Evolutionary conservation across 2,329 filamentous ascomycete species (phyloP).

Genomic region (Biscogniauxia mediterranea): DNA sequence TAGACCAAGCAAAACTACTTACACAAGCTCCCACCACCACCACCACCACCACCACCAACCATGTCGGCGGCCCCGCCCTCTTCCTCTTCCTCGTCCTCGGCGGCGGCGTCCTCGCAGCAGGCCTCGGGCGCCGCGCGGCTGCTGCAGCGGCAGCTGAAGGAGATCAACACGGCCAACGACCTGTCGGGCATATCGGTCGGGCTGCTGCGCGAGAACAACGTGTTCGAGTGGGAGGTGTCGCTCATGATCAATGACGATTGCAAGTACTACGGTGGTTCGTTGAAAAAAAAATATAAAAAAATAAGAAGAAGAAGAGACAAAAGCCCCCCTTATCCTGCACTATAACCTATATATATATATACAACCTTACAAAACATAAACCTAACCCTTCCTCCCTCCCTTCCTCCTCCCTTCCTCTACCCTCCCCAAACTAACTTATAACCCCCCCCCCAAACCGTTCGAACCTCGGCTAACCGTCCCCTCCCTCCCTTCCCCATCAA

Average conservation of each 20-base stretch:
- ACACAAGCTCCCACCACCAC: no score
- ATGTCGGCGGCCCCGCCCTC: slow-evolving; percentile 34
- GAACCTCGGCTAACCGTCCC: neutral
- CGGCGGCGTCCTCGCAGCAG: slow-evolving; percentile 43
- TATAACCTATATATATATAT: no score
- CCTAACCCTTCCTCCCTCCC: neutral
- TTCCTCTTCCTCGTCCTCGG: slow-evolving; percentile 41
- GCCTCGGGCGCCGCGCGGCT: slow-evolving; percentile 65
- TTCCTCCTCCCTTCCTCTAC: neutral
- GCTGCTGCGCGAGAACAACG: slow-evolving; percentile 77
- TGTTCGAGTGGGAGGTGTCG: slow-evolving; percentile 99
- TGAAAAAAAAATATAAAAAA: neutral
- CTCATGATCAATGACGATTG: slow-evolving; percentile 96
- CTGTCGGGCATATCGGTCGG: slow-evolving; percentile 94
- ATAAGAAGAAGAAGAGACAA: no score
- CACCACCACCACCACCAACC: neutral
- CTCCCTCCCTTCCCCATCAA: neutral
- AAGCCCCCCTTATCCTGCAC: no score
- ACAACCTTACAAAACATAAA: neutral
- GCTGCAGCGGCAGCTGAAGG: slow-evolving; percentile 82
- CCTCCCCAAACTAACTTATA: no score
- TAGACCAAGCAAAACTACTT: no score
- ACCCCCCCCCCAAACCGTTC: neutral
- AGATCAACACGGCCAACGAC: slow-evolving; percentile 89
- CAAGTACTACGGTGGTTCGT: slow-evolving; percentile 85